Evolutionary conservation across 805 yeast species (phyloP).

Genomic region (Lipomyces sp.): DNA sequence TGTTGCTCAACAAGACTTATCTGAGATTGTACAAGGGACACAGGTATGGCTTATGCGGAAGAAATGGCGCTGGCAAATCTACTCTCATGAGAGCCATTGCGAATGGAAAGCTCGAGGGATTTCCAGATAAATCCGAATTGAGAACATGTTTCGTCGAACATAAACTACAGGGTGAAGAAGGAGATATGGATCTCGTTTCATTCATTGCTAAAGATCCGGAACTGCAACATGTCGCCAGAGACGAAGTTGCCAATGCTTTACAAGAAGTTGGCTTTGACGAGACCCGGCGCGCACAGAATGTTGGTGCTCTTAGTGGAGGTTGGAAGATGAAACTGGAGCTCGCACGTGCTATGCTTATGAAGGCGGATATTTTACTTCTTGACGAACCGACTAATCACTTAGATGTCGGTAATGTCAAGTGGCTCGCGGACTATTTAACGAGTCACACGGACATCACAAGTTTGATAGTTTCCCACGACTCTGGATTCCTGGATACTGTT

Average conservation of each 20-base stretch:
- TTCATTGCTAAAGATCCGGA: conserved; percentile 92
- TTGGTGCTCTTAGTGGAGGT: conserved; percentile 96
- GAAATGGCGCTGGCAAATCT: conserved; percentile 99
- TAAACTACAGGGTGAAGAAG: conserved; percentile 92
- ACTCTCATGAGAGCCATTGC: conserved; percentile 96
- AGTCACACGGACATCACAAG: conserved; percentile 88
- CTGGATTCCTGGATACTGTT: conserved; percentile 92
- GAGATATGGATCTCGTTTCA: conserved; percentile 82
- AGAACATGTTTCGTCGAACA: conserved; percentile 97
- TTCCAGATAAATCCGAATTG: conserved; percentile 85
- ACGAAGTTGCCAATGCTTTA: conserved; percentile 76
- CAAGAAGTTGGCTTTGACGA: conserved; percentile 89
- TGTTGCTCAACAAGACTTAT: conserved; percentile 91
- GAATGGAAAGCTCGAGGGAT: conserved; percentile 95
- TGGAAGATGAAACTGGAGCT: conserved; percentile 99
- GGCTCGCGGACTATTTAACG: conserved; percentile 88
- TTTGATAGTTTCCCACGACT: conserved; percentile 95
- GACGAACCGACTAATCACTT: conserved; percentile 99
- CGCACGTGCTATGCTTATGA: conserved; percentile 98
- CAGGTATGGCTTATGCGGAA: conserved; percentile 96
- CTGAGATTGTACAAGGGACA: conserved; percentile 89
- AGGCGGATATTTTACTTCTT: conserved; percentile 89
- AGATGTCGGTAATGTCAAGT: conserved; percentile 90
- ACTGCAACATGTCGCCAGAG: conserved; percentile 58
- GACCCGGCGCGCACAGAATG: conserved; percentile 85